Evolutionary conservation across 495 filamentous ascomycete species (phyloP).

Genomic region (Recurvomyces mirabilis): DNA sequence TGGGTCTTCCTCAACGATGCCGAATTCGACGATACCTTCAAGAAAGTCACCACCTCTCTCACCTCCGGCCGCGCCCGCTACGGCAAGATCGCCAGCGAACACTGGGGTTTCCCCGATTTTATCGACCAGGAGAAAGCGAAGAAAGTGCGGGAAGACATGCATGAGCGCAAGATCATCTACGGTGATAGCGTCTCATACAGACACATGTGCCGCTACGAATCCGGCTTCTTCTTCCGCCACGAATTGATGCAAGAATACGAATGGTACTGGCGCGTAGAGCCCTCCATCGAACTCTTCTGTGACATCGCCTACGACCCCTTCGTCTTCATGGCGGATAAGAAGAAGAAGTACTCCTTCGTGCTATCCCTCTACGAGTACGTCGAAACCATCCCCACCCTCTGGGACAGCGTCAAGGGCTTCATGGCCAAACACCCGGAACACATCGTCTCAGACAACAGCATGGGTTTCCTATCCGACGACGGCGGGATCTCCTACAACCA

Average conservation of each 20-base stretch:
- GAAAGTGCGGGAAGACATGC: slow-evolving; percentile 46
- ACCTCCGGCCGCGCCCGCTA: slow-evolving; percentile 88
- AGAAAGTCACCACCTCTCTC: slow-evolving; percentile 74
- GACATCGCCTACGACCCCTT: slow-evolving; percentile 39
- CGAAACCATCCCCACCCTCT: slow-evolving; percentile 91
- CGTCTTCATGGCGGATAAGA: slow-evolving; percentile 36
- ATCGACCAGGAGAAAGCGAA: slow-evolving; percentile 48
- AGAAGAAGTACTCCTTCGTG: slow-evolving; percentile 36
- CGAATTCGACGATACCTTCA: slow-evolving; percentile 85
- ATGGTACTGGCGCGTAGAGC: slow-evolving; percentile 40
- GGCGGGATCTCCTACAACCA: slow-evolving; percentile 78
- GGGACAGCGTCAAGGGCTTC: slow-evolving; percentile 87
- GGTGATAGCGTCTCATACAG: slow-evolving; percentile 66
- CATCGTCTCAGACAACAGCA: slow-evolving; percentile 69
- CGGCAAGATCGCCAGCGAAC: slow-evolving; percentile 47
- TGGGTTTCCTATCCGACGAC: slow-evolving; percentile 86
- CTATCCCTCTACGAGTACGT: slow-evolving; percentile 73
- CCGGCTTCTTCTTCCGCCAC: slow-evolving; percentile 41
- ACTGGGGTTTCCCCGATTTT: slow-evolving; percentile 43
- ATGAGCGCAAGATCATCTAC: slow-evolving; percentile 47
- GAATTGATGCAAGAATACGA: slow-evolving; percentile 36
- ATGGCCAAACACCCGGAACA: slow-evolving; percentile 82
- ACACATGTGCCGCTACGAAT: slow-evolving; percentile 40
- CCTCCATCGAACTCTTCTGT: slow-evolving; percentile 36
- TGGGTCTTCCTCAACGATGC: slow-evolving; percentile 98